phyloP scores from a whole-genome alignment of 306 rosid genomes.

The Rosa multiflora region DNA sequence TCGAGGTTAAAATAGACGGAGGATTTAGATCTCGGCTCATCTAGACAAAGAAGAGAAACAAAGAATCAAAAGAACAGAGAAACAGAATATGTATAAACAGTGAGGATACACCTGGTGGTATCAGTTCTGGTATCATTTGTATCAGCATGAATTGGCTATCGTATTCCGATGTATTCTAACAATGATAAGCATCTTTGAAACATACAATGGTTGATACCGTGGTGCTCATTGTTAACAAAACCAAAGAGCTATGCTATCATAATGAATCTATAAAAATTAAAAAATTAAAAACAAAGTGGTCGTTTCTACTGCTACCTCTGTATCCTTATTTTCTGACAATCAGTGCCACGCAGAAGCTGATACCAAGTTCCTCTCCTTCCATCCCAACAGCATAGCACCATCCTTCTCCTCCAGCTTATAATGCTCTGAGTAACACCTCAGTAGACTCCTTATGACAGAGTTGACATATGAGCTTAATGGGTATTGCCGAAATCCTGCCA shows the following conservation, averaged over 20 bases:
- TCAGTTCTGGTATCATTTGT: background rate
- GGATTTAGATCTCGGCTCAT: background rate
- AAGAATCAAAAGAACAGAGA: background rate
- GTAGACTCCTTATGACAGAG: conserved; percentile 62
- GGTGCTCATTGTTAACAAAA: background rate
- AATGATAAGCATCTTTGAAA: background rate
- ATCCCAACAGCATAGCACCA: conserved; percentile 90
- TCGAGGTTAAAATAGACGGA: background rate
- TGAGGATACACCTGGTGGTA: background rate
- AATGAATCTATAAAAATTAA: conserved; percentile 1
- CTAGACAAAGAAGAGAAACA: background rate
- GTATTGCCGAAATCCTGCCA: conserved; percentile 84
- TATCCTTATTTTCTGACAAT: conserved; percentile 24
- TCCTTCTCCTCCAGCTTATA: conserved; percentile 75
- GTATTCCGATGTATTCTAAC: background rate
- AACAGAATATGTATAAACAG: background rate
- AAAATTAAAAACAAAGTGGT: background rate
- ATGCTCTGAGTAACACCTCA: conserved; percentile 74
- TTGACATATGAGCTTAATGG: conserved; percentile 87
- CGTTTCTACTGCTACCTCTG: conserved; percentile 27
- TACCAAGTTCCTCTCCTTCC: conserved; percentile 81
- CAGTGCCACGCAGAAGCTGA: conserved; percentile 95
- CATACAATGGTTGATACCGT: background rate
- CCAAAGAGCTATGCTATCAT: background rate
- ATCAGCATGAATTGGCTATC: background rate